Base-by-base conservation (phyloP, 1,139 yeast species). In the Zygosaccharomyces pseudobailii region DNA sequence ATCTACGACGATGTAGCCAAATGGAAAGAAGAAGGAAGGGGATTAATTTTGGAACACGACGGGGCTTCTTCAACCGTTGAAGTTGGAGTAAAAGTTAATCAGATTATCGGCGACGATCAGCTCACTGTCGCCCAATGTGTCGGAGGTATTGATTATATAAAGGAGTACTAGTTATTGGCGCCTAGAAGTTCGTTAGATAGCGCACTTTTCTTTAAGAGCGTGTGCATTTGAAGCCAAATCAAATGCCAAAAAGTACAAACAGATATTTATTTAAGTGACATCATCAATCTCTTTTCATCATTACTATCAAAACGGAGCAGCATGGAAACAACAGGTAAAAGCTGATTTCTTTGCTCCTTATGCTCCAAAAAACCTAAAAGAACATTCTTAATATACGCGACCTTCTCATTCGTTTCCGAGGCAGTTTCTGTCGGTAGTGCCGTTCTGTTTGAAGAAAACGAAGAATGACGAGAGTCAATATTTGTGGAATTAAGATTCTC, bases 361-460 rank as follows among this genome's bases (percentile, higher is more conserved):
- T 87, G 96, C 61, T 90, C 97, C 52, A 92, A 69, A 64, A 85
- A 92, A 1, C 97, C 97, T 6, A 92, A 70, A 19, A 92, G 68
- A 2, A 92, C 97, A 62, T 92, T 92, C 63, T 86, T 87, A 46
- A 89, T 75, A 63, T 92, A 92, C 19, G 92, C 87, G 25, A 84
- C 72, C 58, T 84, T 80, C 31, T 64, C 68, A 41, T 57, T 62
- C 23, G 55, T 42, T 9, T 65, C 66, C 7, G 67, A 63, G 23
- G 64, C 65, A 4, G 55, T 42, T 36, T 54, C 60, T 4, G 48
- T 39, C 19, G 52, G 49, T 27, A 25, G 38, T 32, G 10, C 38
- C 19, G 32, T 36, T 17, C 37, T 47, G 28, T 46, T 51, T 25
- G 49, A 47, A 8, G 53, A 48, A 22, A 42, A 40, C 7, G 52